A percentile compares a stretch with the other conserved stretches of the same genome.
These are phyloP conservation scores for Cyberlindnera mississippiensis DNA, from an alignment of 805 yeast species.

Conservation along the genomic window DNA sequence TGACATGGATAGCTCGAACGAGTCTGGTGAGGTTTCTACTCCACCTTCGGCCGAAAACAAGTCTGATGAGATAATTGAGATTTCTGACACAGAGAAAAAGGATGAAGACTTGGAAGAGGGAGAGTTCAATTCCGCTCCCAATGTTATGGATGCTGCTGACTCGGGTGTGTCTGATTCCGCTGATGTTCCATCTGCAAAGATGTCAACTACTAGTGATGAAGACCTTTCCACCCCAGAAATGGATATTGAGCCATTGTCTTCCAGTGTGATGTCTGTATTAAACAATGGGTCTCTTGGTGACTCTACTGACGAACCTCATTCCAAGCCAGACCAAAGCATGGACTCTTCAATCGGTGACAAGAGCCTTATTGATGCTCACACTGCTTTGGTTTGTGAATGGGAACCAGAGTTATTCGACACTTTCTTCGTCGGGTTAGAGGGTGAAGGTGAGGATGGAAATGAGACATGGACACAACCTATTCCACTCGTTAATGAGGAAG, in stretches of 20 bases:
- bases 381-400: slow-evolving; percentile 68
- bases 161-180: not conserved
- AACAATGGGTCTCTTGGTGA: not conserved
- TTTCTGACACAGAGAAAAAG: slow-evolving; percentile 2
- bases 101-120: no score
- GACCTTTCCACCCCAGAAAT: slow-evolving; percentile 3
- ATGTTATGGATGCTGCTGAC: no score
- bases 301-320: not conserved
- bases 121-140: no score
- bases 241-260: slow-evolving; percentile 12
- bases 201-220: slow-evolving; percentile 1
- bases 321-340: not conserved
- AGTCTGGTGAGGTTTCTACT: slow-evolving; percentile 8
- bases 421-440: slow-evolving; percentile 48
- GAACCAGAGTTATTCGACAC: slow-evolving; percentile 40
- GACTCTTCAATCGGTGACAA: slow-evolving; percentile 2
- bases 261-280: slow-evolving; percentile 1
- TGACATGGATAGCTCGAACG: slow-evolving; percentile 12
- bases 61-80: slow-evolving; percentile 2
- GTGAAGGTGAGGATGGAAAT: slow-evolving; percentile 41
- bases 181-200: not conserved
- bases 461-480: slow-evolving; percentile 56
- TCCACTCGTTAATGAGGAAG: slow-evolving; percentile 47
- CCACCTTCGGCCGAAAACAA: not conserved
- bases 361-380: slow-evolving; percentile 29